Evolutionary conservation across 352 stramenopile genomes (phyloP).

Genomic region (Elongisporangium undulatum): DNA sequence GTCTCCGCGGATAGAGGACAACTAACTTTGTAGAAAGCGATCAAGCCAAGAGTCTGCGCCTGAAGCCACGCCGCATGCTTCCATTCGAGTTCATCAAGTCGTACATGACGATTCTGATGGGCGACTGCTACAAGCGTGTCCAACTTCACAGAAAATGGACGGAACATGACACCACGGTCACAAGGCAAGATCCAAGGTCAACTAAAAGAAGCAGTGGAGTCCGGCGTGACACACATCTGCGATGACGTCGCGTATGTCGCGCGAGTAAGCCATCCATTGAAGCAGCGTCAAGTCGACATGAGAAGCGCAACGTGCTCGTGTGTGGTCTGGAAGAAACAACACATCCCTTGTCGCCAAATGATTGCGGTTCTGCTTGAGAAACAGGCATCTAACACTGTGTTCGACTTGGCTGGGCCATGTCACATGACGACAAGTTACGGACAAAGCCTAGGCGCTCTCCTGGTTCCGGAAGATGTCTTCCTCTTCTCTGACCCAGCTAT

Average conservation of each 20-base stretch:
- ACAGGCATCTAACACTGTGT: too few species aligned
- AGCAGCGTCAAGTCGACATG: constrained; percentile 5
- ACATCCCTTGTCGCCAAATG: constrained; percentile 11
- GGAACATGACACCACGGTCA: constrained; percentile 5
- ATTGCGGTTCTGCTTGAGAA: constrained; percentile 5
- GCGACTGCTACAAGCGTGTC: too few species aligned
- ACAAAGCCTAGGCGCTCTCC: background rate
- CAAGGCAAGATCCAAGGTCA: constrained; percentile 9
- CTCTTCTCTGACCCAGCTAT: constrained; percentile 1
- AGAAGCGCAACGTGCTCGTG: constrained; percentile 5
- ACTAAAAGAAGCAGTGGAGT: constrained; percentile 2
- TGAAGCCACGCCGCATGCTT: constrained; percentile 7
- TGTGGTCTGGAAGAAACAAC: constrained; percentile 3
- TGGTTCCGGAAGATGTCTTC: constrained; percentile 10
- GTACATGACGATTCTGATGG: constrained; percentile 4
- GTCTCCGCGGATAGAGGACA: constrained; percentile 2
- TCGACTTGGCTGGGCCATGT: constrained; percentile 1
- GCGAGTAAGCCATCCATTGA: background rate
- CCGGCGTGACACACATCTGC: constrained; percentile 6
- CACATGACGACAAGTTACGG: constrained; percentile 8
- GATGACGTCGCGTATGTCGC: constrained; percentile 9
- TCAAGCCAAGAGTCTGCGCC: background rate
- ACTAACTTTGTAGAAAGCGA: constrained; percentile 4
- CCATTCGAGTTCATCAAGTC: constrained; percentile 9
- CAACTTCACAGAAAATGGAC: too few species aligned